These are phyloP conservation scores for Globisporangium nodosum DNA, from an alignment of 352 stramenopile genomes.

Conservation along the genomic window DNA sequence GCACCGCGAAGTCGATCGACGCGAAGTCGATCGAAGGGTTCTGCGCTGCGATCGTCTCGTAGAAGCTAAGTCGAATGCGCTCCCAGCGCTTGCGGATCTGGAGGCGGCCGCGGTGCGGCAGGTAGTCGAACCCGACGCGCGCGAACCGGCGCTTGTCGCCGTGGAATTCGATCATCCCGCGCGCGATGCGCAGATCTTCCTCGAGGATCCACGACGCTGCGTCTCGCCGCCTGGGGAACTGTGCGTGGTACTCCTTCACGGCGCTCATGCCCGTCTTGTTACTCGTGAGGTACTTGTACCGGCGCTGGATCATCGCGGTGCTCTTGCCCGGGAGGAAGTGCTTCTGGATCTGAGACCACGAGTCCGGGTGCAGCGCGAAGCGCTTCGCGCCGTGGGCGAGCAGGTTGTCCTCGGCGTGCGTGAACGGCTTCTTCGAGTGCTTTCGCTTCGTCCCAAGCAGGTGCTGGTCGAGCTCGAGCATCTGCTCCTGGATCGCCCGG, in stretches of 20 bases:
- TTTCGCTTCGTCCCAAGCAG: slow-evolving; percentile 41
- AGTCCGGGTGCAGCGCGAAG: slow-evolving; percentile 37
- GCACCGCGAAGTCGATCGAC: slow-evolving; percentile 40
- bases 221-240: slow-evolving; percentile 28
- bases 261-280: slow-evolving; percentile 50
- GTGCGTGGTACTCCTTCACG: slow-evolving; percentile 54
- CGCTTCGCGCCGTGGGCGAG: slow-evolving; percentile 65
- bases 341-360: slow-evolving; percentile 58
- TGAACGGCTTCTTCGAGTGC: slow-evolving; percentile 48
- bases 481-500: slow-evolving; percentile 40
- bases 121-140: slow-evolving; percentile 40
- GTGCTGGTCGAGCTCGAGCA: slow-evolving; percentile 72
- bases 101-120: slow-evolving; percentile 61
- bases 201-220: slow-evolving; percentile 63
- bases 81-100: slow-evolving; percentile 72
- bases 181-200: slow-evolving; percentile 71
- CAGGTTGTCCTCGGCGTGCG: slow-evolving; percentile 52
- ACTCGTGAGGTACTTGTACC: slow-evolving; percentile 68
- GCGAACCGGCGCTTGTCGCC: slow-evolving; percentile 61
- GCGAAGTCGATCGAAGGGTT: slow-evolving; percentile 23
- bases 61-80: slow-evolving; percentile 28
- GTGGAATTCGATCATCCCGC: slow-evolving; percentile 62
- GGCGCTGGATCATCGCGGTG: slow-evolving; percentile 36
- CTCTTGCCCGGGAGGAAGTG: slow-evolving; percentile 64
- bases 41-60: slow-evolving; percentile 20